Evolutionary conservation across 1,284 basidiomycete species (phyloP).

Genomic region (Cryptococcus hybrid): DNA sequence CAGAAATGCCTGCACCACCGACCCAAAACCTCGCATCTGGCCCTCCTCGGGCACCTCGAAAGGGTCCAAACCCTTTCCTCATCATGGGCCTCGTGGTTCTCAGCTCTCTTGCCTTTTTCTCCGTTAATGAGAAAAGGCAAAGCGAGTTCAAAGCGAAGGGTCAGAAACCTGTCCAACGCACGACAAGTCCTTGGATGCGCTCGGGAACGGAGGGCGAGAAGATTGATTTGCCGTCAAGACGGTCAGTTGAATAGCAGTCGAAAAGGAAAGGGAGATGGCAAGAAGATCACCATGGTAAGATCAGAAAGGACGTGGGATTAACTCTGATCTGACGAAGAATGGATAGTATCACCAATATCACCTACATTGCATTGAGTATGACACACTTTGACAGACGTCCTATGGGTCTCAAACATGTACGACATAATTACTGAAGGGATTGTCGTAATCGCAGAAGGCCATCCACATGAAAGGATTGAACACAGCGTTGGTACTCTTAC

Average conservation of each 20-base stretch:
- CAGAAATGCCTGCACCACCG: too few species aligned
- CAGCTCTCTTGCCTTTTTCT: slow-evolving; percentile 32
- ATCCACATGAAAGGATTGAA: too few species aligned
- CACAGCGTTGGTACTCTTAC: too few species aligned
- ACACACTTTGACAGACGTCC: too few species aligned
- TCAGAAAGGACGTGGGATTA: neutral
- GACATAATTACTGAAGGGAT: too few species aligned
- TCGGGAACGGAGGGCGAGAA: slow-evolving; percentile 18
- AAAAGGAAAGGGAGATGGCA: neutral
- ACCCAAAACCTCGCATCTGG: neutral
- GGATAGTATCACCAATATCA: neutral
- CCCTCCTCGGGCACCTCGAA: slow-evolving; percentile 14
- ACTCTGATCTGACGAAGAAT: neutral
- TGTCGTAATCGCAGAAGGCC: too few species aligned
- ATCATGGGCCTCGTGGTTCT: slow-evolving; percentile 35
- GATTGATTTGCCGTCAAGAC: slow-evolving; percentile 23
- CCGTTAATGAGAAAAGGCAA: slow-evolving; percentile 26
- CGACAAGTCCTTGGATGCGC: neutral
- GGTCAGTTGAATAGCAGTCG: slow-evolving; percentile 19
- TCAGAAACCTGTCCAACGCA: neutral
- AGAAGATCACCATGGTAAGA: neutral
- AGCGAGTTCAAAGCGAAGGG: slow-evolving; percentile 22
- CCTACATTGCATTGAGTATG: too few species aligned
- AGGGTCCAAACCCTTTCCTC: slow-evolving; percentile 39
- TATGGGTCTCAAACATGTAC: too few species aligned